phyloP scores from a whole-genome alignment of 2,329 filamentous ascomycete species.

The Cladosporium sp. region DNA sequence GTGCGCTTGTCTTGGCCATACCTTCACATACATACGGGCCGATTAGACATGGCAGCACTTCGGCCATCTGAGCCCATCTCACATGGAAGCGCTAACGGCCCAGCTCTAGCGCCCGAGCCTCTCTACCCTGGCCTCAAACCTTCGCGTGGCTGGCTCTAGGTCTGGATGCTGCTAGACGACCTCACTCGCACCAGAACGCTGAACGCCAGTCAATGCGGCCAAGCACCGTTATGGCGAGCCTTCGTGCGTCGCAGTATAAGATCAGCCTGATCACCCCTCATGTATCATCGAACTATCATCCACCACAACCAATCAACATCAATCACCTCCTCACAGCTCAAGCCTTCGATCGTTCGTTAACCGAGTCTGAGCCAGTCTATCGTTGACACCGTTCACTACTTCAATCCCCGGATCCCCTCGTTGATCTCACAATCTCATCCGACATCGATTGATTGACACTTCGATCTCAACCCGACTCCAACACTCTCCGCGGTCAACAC shows the following conservation, averaged over 20 bases:
- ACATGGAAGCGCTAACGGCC: not conserved
- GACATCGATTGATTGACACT: not conserved
- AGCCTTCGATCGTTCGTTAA: conserved; percentile 3
- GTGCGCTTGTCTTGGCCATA: not conserved
- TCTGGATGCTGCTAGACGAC: conserved; percentile 11
- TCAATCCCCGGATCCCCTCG: not conserved
- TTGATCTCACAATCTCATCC: not conserved
- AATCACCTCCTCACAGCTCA: not conserved
- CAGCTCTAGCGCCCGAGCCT: conserved; percentile 5
- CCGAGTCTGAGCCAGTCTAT: not conserved
- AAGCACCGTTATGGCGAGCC: not conserved
- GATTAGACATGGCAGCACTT: not conserved
- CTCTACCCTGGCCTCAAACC: not conserved
- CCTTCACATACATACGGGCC: not conserved
- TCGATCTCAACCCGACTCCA: not conserved
- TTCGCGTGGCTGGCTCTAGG: not conserved
- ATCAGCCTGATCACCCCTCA: conserved; percentile 7
- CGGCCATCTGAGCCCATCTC: not conserved
- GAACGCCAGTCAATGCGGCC: not conserved
- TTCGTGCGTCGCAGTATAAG: conserved; percentile 4
- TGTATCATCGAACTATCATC: conserved; percentile 1
- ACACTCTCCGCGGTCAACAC: conserved; percentile 7
- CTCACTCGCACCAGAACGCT: not conserved
- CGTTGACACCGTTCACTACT: not conserved
- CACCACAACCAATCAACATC: conserved; percentile 5